These are phyloP conservation scores for Nymphaea thermarum DNA, from an alignment of 164 flowering plant genomes.

Conservation along the genomic window DNA sequence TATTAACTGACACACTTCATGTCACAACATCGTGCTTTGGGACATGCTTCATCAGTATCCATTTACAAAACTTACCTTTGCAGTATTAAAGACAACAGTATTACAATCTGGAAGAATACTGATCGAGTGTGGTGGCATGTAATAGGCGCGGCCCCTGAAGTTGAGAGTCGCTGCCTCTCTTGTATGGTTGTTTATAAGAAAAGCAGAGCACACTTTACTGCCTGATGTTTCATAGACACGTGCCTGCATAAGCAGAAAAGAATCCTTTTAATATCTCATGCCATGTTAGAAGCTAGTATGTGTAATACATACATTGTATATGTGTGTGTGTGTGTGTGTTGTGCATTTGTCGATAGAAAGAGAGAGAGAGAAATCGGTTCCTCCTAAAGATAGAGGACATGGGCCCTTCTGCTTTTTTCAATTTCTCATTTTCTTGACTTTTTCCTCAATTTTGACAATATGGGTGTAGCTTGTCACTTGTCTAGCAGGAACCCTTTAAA, in stretches of 20 bases:
- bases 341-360: too few relatives aligned
- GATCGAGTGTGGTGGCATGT: slow-evolving; percentile 61
- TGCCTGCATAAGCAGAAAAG: slow-evolving; percentile 25
- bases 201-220: slow-evolving; percentile 54
- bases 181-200: slow-evolving; percentile 54
- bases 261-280: not conserved
- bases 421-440: too few relatives aligned
- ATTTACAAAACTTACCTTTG: slow-evolving; percentile 19
- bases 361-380: too few relatives aligned
- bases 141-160: slow-evolving; percentile 43
- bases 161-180: slow-evolving; percentile 17
- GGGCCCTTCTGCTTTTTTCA: too few relatives aligned
- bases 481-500: too few relatives aligned
- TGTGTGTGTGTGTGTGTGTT: too few relatives aligned
- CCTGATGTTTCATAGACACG: slow-evolving; percentile 29
- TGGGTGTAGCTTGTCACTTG: too few relatives aligned
- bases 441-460: too few relatives aligned
- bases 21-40: not conserved
- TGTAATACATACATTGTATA: too few relatives aligned
- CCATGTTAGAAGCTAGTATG: not conserved
- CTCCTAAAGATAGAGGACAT: too few relatives aligned
- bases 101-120: slow-evolving; percentile 96
- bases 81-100: slow-evolving; percentile 77
- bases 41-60: too few relatives aligned
- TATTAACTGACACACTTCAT: not conserved